phyloP scores from a whole-genome alignment of 352 stramenopile genomes.

The Halophytophthora polymorphica region DNA sequence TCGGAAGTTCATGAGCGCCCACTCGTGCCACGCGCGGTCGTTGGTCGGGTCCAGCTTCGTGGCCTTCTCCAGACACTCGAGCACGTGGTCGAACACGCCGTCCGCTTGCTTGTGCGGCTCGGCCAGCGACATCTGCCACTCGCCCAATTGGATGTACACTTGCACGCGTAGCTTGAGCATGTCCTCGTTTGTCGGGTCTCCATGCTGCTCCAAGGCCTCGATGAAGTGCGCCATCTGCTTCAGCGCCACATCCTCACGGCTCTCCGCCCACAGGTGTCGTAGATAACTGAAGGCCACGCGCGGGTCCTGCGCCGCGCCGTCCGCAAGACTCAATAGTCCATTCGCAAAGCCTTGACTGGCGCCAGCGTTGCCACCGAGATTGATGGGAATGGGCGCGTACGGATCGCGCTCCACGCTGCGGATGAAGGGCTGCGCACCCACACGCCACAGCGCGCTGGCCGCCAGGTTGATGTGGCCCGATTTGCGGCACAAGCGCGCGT shows the following conservation, averaged over 20 bases:
- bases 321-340: conserved; percentile 48
- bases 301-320: conserved; percentile 68
- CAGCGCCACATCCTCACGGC: conserved; percentile 74
- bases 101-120: conserved; percentile 74
- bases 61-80: conserved; percentile 77
- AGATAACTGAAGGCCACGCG: conserved; percentile 82
- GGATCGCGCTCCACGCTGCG: conserved; percentile 72
- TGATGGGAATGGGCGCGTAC: conserved; percentile 62
- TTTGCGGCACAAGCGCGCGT: conserved; percentile 90
- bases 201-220: conserved; percentile 66
- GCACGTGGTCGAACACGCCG: conserved; percentile 70
- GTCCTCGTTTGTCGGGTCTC: conserved; percentile 62
- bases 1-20: conserved; percentile 97
- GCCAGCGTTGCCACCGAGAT: conserved; percentile 49
- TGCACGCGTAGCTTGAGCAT: conserved; percentile 77
- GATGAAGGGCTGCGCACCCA: conserved; percentile 79
- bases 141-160: conserved; percentile 81
- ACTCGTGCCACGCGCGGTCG: conserved; percentile 98
- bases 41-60: conserved; percentile 87
- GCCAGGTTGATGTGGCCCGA: conserved; percentile 87
- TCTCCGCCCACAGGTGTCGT: conserved; percentile 79
- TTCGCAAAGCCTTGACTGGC: conserved; percentile 53
- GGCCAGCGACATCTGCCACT: conserved; percentile 79
- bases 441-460: conserved; percentile 73
- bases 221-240: conserved; percentile 87